Evolutionary conservation across 2,329 filamentous ascomycete species (phyloP), one percentile per base, ranked within the genome.

Genomic region (Tolypocladium pustulatum): DNA sequence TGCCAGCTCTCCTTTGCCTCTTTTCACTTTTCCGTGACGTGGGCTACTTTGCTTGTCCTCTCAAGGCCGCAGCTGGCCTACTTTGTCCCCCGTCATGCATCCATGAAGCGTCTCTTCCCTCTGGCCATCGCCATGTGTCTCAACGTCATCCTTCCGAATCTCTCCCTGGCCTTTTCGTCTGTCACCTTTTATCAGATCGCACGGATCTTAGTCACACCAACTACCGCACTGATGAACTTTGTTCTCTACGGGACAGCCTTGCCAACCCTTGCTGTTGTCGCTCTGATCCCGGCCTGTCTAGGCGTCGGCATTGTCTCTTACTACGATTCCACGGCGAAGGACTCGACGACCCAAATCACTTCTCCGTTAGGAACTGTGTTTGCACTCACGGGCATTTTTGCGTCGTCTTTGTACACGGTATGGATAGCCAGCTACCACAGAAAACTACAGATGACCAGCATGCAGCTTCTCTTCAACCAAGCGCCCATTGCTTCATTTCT

Each of bases 171-270:
- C 36, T 87, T 83, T 69, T 88, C 85, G 27, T 81, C 81, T 56
- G 82, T 89, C 49, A 85, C 84, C 49, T 88, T 89, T 69, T 89
- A 88, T 70, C 86, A 89, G 69, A 81, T 88, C 55, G 84, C 83
- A 5, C 81, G 85, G 30, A 86, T 88, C 60, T 75, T 88, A 15
- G 77, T 88, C 34, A 88, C 86, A 1, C 86, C 86, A 3, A 79
- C 77, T 51, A 84, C 87, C 25, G 85, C 84, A 5, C 69, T 82
- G 20, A 82, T 89, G 76, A 88, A 88, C 70, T 86, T 76, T 64
- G 67, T 84, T 27, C 73, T 88, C 37, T 86, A 87, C 71, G 71
- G 76, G 61, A 74, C 79, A 32, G 80, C 75, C 0, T 76, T 88
- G 13, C 83, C 85, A 8, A 69, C 69, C 51, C 72, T 73, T 57